phyloP scores from a whole-genome alignment of 257 asterid species.

The Petunia secreta region DNA sequence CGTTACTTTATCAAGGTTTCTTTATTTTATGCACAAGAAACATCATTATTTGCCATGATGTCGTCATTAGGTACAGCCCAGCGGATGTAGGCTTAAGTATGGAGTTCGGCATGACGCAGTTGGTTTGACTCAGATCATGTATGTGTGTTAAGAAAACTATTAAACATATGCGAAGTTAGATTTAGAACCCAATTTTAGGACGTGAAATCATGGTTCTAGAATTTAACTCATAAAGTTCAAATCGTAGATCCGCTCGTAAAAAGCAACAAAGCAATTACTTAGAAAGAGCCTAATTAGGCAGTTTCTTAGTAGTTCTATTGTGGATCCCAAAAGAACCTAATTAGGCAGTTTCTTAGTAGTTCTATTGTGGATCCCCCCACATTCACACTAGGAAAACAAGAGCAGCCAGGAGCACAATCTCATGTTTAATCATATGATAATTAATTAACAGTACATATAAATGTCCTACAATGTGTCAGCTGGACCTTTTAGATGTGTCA shows the following conservation, averaged over 20 bases:
- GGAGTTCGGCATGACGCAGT: too few relatives aligned
- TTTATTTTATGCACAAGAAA: conserved; percentile 18
- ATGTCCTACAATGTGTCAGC: neutral
- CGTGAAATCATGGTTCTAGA: too few relatives aligned
- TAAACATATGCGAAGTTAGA: too few relatives aligned
- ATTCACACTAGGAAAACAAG: neutral
- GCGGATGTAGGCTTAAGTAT: too few relatives aligned
- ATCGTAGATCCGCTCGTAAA: too few relatives aligned
- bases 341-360: conserved; percentile 17
- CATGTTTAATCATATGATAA: neutral
- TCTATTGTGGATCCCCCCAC: conserved; percentile 20
- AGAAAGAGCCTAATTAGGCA: conserved; percentile 21
- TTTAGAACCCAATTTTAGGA: too few relatives aligned
- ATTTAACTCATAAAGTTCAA: too few relatives aligned
- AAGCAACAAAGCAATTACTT: neutral
- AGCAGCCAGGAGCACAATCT: conserved; percentile 13
- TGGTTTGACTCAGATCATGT: too few relatives aligned
- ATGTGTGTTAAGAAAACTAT: too few relatives aligned
- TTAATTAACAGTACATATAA: neutral
- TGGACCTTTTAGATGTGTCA: conserved; percentile 17
- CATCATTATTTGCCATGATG: conserved; percentile 25
- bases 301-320: neutral
- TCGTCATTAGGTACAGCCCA: conserved; percentile 1
- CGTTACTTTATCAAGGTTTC: conserved; percentile 19
- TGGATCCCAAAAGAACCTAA: conserved; percentile 21